Evolutionary conservation across 2,329 filamentous ascomycete genomes (phyloP).

Genomic region (Ambrosiella xylebori): DNA sequence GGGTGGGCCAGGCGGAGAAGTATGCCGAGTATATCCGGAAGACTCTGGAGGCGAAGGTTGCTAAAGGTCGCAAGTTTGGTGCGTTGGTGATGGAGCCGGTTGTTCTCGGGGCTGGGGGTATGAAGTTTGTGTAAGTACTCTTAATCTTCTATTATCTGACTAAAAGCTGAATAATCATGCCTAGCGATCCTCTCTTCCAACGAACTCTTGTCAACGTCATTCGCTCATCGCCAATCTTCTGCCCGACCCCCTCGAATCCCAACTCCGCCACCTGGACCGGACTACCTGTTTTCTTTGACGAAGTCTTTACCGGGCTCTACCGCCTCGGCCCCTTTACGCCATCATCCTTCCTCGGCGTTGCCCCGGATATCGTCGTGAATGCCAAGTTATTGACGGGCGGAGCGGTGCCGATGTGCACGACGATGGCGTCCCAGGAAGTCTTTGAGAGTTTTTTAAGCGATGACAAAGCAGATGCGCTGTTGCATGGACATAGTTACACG

Average conservation of each 20-base stretch:
- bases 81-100: conserved; percentile 67
- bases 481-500: conserved; percentile 79
- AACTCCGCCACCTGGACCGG: conserved; percentile 42
- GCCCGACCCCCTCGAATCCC: conserved; percentile 21
- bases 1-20: conserved; percentile 25
- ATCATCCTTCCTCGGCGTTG: conserved; percentile 47
- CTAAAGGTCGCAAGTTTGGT: conserved; percentile 50
- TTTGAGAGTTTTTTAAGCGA: conserved; percentile 54
- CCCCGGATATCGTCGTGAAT: conserved; percentile 63
- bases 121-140: conserved; percentile 53
- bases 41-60: conserved; percentile 33
- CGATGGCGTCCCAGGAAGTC: conserved; percentile 55
- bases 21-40: conserved; percentile 45
- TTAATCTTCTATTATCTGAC: not conserved
- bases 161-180: conserved; percentile 10
- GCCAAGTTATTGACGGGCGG: conserved; percentile 75
- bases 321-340: conserved; percentile 58
- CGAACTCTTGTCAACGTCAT: conserved; percentile 50
- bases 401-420: conserved; percentile 58
- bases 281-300: conserved; percentile 66
- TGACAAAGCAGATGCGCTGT: conserved; percentile 60
- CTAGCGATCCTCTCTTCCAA: conserved; percentile 66
- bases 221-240: conserved; percentile 39
- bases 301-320: conserved; percentile 76
- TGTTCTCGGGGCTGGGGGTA: conserved; percentile 66